These are phyloP conservation scores for Smallanthus sonchifolius DNA, from an alignment of 129 eudicot genomes.

Conservation along the genomic window DNA sequence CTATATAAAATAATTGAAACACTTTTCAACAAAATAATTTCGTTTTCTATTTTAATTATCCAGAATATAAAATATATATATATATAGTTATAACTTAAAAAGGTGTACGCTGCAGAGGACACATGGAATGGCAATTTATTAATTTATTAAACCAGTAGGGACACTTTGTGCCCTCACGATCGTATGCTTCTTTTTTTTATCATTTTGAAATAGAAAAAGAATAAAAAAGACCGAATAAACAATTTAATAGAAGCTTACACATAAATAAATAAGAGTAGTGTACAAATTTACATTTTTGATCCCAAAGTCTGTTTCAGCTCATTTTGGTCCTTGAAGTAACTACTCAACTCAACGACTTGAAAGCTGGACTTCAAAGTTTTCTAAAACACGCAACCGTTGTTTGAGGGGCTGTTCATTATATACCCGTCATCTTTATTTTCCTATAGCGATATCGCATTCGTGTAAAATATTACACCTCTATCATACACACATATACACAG, in stretches of 20 bases:
- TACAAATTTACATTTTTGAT: not conserved
- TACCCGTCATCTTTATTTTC: too few relatives aligned
- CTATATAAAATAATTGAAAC: not conserved
- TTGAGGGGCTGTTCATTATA: too few relatives aligned
- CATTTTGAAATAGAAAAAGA: not conserved
- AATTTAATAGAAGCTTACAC: not conserved
- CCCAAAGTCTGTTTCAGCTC: not conserved
- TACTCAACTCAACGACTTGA: not conserved
- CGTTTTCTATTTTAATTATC: not conserved
- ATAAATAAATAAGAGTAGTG: not conserved
- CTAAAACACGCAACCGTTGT: too few relatives aligned
- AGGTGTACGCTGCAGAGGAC: not conserved
- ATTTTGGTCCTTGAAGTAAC: not conserved
- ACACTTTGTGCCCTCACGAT: conserved; percentile 39
- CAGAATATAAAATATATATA: not conserved
- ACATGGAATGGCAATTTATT: not conserved
- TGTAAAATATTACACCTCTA: too few relatives aligned
- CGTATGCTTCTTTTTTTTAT: conserved; percentile 11
- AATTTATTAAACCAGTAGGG: conserved; percentile 12
- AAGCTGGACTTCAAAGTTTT: not conserved
- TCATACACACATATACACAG: too few relatives aligned
- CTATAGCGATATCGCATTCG: too few relatives aligned
- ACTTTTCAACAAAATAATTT: not conserved
- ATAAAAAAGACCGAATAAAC: not conserved
- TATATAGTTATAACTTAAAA: not conserved